Percentiles rank a stretch among this genome's conserved stretches.
Conservation (phyloP, 2,329 filamentous ascomycete species). For the Tolypocladium album region DNA sequence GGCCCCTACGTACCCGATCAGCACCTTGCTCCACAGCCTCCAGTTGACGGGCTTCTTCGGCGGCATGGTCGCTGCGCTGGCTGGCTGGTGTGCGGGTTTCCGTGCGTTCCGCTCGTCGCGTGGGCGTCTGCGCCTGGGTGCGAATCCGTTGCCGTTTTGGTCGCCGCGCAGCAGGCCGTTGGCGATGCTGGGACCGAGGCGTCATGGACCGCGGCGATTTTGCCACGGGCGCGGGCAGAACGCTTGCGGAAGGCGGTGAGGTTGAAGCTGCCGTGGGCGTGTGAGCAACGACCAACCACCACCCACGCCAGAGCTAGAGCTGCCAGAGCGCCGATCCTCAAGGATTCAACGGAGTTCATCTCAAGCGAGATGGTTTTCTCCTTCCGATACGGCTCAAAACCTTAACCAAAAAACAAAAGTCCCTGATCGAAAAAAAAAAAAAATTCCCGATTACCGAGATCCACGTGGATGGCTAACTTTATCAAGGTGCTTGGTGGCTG, state of each 20-base stretch:
- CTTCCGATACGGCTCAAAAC: neutral
- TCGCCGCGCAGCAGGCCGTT: neutral
- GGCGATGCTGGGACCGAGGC: neutral
- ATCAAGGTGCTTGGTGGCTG: neutral
- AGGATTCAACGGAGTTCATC: neutral
- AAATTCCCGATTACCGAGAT: too few species aligned
- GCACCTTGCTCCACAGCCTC: constrained; percentile 58
- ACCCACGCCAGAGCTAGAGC: neutral
- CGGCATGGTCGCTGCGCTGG: constrained; percentile 13
- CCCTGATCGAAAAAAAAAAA: too few species aligned
- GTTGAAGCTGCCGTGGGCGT: neutral
- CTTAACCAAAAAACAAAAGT: neutral
- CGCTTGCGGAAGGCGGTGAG: neutral
- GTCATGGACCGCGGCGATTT: neutral
- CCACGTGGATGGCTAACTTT: neutral
- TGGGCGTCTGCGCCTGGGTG: neutral
- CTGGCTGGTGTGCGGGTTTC: neutral
- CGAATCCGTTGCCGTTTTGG: neutral
- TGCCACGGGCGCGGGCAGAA: neutral
- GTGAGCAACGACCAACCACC: neutral
- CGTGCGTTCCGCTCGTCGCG: neutral
- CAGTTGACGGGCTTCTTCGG: constrained; percentile 41
- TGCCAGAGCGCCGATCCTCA: neutral
- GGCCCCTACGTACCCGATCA: constrained; percentile 40
- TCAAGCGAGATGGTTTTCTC: neutral